Conservation (phyloP, 2,329 filamentous ascomycete species). For the Fusarium sp. region DNA sequence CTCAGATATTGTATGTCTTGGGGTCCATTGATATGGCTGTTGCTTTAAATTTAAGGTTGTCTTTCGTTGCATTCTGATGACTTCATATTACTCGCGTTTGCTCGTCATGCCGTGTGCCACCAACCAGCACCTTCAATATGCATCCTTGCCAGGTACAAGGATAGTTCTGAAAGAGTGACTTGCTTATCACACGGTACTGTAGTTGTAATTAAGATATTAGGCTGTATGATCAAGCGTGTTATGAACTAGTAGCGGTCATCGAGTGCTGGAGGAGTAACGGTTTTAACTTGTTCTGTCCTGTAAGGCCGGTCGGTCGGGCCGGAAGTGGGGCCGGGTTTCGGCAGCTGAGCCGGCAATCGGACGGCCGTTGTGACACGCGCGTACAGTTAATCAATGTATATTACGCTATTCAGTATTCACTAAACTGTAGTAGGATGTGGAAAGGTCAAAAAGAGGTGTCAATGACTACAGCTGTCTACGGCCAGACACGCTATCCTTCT, state of each 20-base stretch:
- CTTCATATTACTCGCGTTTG: constrained; percentile 10
- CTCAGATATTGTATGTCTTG: neutral
- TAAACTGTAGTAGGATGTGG: too few relatives aligned
- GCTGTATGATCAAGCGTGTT: too few relatives aligned
- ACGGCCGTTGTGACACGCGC: neutral
- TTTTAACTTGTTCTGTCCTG: neutral
- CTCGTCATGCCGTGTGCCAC: constrained; percentile 9
- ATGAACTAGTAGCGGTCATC: neutral
- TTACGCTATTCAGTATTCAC: too few relatives aligned
- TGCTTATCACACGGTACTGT: neutral
- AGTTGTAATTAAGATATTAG: neutral
- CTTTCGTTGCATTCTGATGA: constrained; percentile 4
- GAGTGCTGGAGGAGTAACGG: neutral
- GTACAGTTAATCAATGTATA: too few relatives aligned
- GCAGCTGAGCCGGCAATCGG: neutral
- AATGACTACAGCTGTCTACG: too few relatives aligned
- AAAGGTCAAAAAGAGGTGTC: too few relatives aligned
- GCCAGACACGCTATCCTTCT: too few relatives aligned
- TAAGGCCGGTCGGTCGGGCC: neutral
- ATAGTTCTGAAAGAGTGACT: neutral
- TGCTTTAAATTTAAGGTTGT: neutral
- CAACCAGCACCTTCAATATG: neutral
- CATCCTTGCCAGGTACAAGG: neutral
- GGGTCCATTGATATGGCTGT: neutral
- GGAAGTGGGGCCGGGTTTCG: neutral